phyloP scores from a whole-genome alignment of 768 basidiomycete species.

The Auriculariales sp. region DNA sequence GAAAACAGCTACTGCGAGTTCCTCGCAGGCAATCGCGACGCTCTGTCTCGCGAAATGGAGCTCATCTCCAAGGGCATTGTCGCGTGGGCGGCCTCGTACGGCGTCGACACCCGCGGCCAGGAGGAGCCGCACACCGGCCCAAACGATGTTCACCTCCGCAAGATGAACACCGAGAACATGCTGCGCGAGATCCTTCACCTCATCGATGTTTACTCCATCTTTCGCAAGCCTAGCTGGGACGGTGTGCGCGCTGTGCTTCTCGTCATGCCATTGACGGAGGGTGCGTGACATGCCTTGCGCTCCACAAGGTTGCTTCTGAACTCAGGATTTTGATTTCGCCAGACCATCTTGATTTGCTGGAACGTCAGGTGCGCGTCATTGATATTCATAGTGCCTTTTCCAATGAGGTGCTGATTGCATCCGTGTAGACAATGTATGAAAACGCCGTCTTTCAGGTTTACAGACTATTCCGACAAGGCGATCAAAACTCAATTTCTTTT shows the following conservation, averaged over 20 bases:
- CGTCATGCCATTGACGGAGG: conserved; percentile 70
- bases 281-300: no score
- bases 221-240: conserved; percentile 77
- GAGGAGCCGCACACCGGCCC: conserved; percentile 24
- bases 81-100: conserved; percentile 83
- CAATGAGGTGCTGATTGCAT: no score
- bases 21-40: conserved; percentile 36
- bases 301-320: no score
- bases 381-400: no score
- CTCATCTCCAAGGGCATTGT: conserved; percentile 70
- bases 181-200: conserved; percentile 62
- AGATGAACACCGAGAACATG: conserved; percentile 50
- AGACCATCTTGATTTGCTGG: conserved; percentile 28
- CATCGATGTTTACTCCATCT: conserved; percentile 63
- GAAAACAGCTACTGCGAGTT: conserved; percentile 56
- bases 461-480: conserved; percentile 48
- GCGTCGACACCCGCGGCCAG: conserved; percentile 64
- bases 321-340: no score
- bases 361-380: conserved; percentile 28
- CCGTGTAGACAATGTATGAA: conserved; percentile 70
- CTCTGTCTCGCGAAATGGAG: conserved; percentile 55
- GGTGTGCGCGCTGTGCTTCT: conserved; percentile 70
- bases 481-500: no score
- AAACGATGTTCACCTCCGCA: conserved; percentile 25
- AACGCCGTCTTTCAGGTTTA: conserved; percentile 71